Percentiles rank a stretch among this genome's conserved stretches.
Conservation (phyloP, 208 protist species). For the Vickermania spadyakhi region DNA sequence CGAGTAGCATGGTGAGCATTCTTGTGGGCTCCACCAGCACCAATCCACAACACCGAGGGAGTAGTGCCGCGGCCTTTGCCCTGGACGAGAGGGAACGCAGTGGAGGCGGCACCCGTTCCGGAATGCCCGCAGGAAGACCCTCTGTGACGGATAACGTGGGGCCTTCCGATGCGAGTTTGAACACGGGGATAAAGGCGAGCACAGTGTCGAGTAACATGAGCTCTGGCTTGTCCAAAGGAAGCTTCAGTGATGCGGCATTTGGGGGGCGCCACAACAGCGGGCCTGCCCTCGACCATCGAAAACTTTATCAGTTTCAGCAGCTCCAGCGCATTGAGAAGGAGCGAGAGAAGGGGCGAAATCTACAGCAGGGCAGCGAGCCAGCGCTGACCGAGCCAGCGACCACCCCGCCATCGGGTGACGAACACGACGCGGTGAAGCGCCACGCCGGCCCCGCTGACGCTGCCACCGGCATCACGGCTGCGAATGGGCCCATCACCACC, state of each 20-base stretch:
- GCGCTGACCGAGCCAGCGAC: background rate
- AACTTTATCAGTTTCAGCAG: background rate
- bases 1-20: background rate
- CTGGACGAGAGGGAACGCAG: no score
- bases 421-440: background rate
- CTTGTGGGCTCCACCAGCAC: no score
- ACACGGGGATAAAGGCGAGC: no score
- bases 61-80: no score
- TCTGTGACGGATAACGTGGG: no score
- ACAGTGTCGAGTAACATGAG: no score
- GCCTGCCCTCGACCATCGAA: background rate
- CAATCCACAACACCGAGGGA: no score
- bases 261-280: background rate
- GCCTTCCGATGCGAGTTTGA: no score
- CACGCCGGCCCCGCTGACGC: background rate
- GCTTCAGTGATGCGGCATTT: no score
- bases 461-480: background rate
- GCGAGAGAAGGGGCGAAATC: background rate
- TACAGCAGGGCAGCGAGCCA: background rate
- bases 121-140: no score
- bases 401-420: background rate
- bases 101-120: no score
- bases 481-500: background rate
- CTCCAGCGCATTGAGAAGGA: background rate
- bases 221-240: no score